Evolutionary conservation across 345 rosid species (phyloP), one percentile per base, ranked within the genome.

Genomic region (Dipteronia dyeriana): DNA sequence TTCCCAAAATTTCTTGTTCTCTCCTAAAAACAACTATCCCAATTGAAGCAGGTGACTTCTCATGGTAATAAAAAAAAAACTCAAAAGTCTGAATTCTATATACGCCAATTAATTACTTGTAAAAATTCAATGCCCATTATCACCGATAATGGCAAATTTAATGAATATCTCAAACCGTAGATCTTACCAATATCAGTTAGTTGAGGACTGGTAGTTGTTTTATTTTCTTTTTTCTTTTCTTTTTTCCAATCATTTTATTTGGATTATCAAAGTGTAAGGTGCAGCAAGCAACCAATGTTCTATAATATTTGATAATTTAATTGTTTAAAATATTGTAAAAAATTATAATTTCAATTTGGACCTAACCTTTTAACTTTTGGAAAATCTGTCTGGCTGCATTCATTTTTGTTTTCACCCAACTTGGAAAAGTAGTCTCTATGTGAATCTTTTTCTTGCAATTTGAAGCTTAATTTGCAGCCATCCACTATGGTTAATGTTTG

Each of bases 141-240:
- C 38, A 4, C 38, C 5, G 38, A 34, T 4, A 34, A 9, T 26
- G 25, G 60, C 43, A 23, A 61, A 43, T 13, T 14, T 43, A 34
- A 22, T 64, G 61, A 64, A 26, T 49, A 47, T 43, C 16, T 64
- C 23, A 60, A 75, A 12, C 29, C 2, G 34, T 20, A 9, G 49
- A n/a, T 39, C 64, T 8, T 60, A 51, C 34, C 19, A 39, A 29
- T 41, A 38, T 31, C 54, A 67, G 73, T 68, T 82, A 79, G 79
- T 71, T 71, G 79, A 64, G 31, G 86, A 80, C 77, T 74, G 85
- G 81, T 79, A 77, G 87, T 70, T 84, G 45, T 59, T 70, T 65
- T 26, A 10, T 39, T 39, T 16, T 41, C 11, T 41, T 41, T 2
- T 9, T 3, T 2, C 29, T 1, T 60, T 61, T n/a, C 10, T 45